Percentiles rank a stretch among this genome's conserved stretches.
phyloP scores from a whole-genome alignment of 805 yeast genomes.

The Lachancea fermentati region DNA sequence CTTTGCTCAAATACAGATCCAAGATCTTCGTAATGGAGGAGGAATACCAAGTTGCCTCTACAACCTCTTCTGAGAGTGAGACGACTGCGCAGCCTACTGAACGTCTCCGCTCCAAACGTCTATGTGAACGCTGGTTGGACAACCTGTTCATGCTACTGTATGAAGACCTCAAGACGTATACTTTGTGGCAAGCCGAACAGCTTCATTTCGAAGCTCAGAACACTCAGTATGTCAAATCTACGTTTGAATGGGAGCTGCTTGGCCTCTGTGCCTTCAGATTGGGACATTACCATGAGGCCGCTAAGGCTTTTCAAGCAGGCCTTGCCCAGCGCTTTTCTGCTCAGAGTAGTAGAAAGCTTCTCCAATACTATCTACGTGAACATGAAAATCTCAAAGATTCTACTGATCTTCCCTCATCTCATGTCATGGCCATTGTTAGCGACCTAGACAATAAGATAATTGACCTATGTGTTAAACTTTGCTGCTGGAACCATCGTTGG shows the following conservation, averaged over 20 bases:
- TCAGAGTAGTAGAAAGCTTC: slow-evolving; percentile 65
- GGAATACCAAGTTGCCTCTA: slow-evolving; percentile 38
- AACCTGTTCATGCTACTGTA: slow-evolving; percentile 63
- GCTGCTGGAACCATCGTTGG: slow-evolving; percentile 99
- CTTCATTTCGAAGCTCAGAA: slow-evolving; percentile 87
- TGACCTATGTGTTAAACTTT: slow-evolving; percentile 63
- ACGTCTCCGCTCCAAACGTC: slow-evolving; percentile 55
- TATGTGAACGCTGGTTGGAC: slow-evolving; percentile 78
- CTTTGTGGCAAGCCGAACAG: slow-evolving; percentile 90
- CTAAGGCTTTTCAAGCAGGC: slow-evolving; percentile 73
- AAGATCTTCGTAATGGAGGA: slow-evolving; percentile 65
- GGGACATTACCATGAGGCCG: slow-evolving; percentile 83
- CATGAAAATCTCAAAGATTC: slow-evolving; percentile 27
- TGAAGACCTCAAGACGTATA: slow-evolving; percentile 74
- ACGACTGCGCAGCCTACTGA: slow-evolving; percentile 16
- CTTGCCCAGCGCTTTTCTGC: slow-evolving; percentile 73
- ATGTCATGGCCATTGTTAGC: slow-evolving; percentile 28
- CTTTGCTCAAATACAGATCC: slow-evolving; percentile 51
- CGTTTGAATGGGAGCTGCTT: slow-evolving; percentile 88
- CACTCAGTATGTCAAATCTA: slow-evolving; percentile 65
- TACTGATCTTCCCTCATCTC: slow-evolving; percentile 26
- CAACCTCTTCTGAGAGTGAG: slow-evolving; percentile 10
- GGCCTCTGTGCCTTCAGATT: slow-evolving; percentile 83
- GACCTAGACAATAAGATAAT: slow-evolving; percentile 51
- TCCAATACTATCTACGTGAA: slow-evolving; percentile 58